Evolutionary conservation across 768 basidiomycete genomes (phyloP).

Genomic region (Podaxis mareebaensis): DNA sequence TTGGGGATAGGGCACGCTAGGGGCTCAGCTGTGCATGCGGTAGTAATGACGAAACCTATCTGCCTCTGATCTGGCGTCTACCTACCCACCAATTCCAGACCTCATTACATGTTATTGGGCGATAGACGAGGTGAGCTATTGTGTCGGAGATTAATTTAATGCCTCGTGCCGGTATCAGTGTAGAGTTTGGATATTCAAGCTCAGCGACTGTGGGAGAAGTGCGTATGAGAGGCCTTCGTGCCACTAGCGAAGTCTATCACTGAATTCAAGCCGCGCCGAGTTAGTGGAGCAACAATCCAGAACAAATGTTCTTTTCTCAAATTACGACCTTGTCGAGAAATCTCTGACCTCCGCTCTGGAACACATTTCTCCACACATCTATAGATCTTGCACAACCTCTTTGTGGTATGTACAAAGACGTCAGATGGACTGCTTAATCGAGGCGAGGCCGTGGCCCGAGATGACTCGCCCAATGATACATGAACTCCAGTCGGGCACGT

Average conservation of each 20-base stretch:
- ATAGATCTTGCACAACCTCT: background rate
- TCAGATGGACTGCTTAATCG: constrained; percentile 10
- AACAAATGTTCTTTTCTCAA: background rate
- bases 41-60: background rate
- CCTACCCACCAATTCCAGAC: background rate
- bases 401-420: constrained; percentile 9
- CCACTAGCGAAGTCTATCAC: background rate
- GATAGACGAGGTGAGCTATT: background rate
- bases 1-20: background rate
- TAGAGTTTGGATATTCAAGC: background rate
- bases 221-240: background rate
- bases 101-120: background rate
- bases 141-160: constrained; percentile 12
- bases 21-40: background rate
- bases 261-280: background rate
- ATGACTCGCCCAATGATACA: constrained; percentile 7
- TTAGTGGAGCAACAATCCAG: background rate
- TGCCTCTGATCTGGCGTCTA: background rate
- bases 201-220: constrained; percentile 10
- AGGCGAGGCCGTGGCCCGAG: background rate
- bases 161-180: constrained; percentile 6
- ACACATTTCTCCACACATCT: constrained; percentile 3
- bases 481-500: constrained; percentile 4
- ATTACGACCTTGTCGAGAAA: background rate
- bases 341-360: background rate